Base-by-base conservation (phyloP, 306 rosid genomes). In the Hippophae tibetana region DNA sequence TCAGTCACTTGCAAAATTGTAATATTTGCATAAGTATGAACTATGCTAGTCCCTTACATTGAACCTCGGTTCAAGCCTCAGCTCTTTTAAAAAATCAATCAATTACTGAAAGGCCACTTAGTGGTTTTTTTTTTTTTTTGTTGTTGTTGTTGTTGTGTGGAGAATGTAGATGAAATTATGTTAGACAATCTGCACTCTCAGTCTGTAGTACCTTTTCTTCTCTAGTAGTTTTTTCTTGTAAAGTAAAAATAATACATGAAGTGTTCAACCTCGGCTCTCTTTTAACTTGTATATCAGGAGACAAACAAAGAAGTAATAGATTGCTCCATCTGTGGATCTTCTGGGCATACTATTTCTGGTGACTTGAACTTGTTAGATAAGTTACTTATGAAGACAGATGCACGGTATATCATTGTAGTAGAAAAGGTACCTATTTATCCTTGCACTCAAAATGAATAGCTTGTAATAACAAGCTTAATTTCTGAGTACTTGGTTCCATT, bases 331-430 rank as follows among this genome's bases (percentile, higher is more conserved):
- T 79, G 84, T 78, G 95, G 89, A 69, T 83, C 93, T 58, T 81
- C 96, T 12, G 96, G 96, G 67, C 77, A 74, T 70, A 49, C 79
- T 58, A 83, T 92, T 65, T 78, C 96, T 23, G 93, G 96, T 25
- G 92, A 92, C 77, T 58, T 92, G 72, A 68, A 76, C 73, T 62
- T 71, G 80, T 59, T 92, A 61, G 77, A 80, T 43, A 81, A 65
- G 26, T 54, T 83, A 64, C 47, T 66, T 64, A 52, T 87, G 70
- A 69, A 66, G 74, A 63, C 86, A 5, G 98, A 87, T 71, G 96
- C 96, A 41, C 83, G 96, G 65, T 90, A 90, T 67, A 60, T 87
- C 70, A 83, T 90, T 65, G 65, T 90, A 52, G 87, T 87, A 44
- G 96, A 90, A 69, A 90, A 90, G 92, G 98, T 87, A 58, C 50